Evolutionary conservation across 148 eudicot genomes (phyloP), one percentile per base, ranked within the genome.

Genomic region (Heliamphora exappendiculata): DNA sequence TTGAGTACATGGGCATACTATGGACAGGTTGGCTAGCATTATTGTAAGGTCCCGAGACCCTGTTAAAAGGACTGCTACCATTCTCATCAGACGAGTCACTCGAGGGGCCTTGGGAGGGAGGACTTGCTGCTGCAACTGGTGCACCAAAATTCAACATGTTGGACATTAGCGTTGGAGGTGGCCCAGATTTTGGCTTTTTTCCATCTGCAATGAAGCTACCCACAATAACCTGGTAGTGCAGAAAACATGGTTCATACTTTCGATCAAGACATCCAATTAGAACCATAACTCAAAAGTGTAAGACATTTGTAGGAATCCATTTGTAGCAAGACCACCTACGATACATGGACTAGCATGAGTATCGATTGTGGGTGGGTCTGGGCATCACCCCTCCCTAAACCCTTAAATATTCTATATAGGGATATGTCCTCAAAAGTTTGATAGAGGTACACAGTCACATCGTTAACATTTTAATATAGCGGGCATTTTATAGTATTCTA

Each of bases 181-280:
- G 92, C 83, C 85, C 85, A 31, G 89, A 84, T 82, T 92, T 95
- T 7, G 88, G 79, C 76, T 89, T 95, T 70, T 92, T 92, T 57
- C 89, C 91, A 28, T 91, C 93, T 9, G 91, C 90, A 69, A 93
- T 84, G 81, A 92, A 92, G 90, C 96, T 95, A 26, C 97, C 99
- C 37, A 91, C 94, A 5, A 95, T 82, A 49, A 94, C 90, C 98
- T 93, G 87, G 74, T 9, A 67, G 77, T 17, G 42, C 79, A 62
- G 49, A 62, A 26, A 64, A 67, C 22, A 79, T 31, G 66, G 29
- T 67, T 33, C 14, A 39, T 42, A 26, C 13, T 58, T 58, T 17
- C 8, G 26, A n/a, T 10, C 10, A n/a, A 9, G 42, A 39, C 22
- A 66, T 66, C 70, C 37, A 24, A 66, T 37, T n/a, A 66, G 70